Evolutionary conservation across 2,329 filamentous ascomycete species (phyloP), one percentile per base, ranked within the genome.

Genomic region (Microsporum ferrugineum): DNA sequence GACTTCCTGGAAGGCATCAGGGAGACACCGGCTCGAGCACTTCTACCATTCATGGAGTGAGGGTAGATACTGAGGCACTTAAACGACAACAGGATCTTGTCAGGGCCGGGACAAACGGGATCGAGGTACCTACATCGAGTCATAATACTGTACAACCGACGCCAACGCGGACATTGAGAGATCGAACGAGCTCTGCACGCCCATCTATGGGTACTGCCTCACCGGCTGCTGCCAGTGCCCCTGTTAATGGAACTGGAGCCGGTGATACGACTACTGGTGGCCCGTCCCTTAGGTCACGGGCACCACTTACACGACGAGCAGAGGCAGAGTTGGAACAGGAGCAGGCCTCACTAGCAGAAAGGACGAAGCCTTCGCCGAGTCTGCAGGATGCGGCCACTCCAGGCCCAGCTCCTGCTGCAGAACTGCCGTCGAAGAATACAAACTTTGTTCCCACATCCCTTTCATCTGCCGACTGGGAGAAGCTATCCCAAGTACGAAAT

Each of bases 1-100:
- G 86, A 64, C 82, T 90, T 60, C 85, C 84, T 66, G 82, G 80
- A 43, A 82, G 82, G 67, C 79, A 78, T 76, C 66, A 78, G 77
- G 61, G 78, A 76, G 27, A 80, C 78, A 65, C 68, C 17, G 61
- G 73, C 60, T 74, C 80, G 69, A 68, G 68, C 61, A 64, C 69
- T 72, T 74, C 64, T 67, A 73, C 64, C 66, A 70, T 62, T 56
- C 67, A 78, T 33, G 77, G 79, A 33, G 75, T 82, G 43, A 77
- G 79, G 39, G 76, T 83, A 49, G 81, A 84, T 68, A 79, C 72
- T 47, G 81, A 82, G 63, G 79, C 81, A 6, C 72, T 83, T 14
- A 72, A 76, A 63, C 75, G 80, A 43, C 81, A 83, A 67, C 77
- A 80, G 66, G 75, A 77, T 47, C 74, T 79, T 64, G 78, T 82